Percentiles rank a stretch among this genome's conserved stretches.
phyloP scores from a whole-genome alignment of 2,329 filamentous ascomycete genomes.

The Chaetomium olivaceum region DNA sequence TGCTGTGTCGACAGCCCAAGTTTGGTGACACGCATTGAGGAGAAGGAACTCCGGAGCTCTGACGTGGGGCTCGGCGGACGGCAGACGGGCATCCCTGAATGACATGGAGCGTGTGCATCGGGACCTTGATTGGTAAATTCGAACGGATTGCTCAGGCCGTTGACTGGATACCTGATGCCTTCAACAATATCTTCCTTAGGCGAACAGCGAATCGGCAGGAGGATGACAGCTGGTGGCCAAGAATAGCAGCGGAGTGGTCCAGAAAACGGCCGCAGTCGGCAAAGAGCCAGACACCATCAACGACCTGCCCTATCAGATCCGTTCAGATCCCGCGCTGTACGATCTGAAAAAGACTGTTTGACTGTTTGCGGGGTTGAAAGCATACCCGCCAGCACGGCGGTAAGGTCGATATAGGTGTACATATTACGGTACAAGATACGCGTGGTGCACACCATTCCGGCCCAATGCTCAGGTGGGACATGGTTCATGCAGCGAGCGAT shows the following conservation, averaged over 20 bases:
- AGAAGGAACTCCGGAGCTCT: background rate
- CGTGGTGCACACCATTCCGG: background rate
- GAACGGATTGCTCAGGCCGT: background rate
- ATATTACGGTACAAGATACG: background rate
- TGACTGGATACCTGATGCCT: constrained; percentile 8
- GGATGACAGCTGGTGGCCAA: constrained; percentile 9
- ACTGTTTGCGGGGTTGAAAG: background rate
- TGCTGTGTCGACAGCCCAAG: background rate
- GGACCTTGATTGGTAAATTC: constrained; percentile 30
- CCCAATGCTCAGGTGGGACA: constrained; percentile 9
- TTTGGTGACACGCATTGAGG: background rate
- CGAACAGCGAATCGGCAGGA: background rate
- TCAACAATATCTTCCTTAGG: background rate
- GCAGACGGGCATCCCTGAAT: background rate
- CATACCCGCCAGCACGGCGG: constrained; percentile 18
- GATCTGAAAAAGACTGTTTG: constrained; percentile 1
- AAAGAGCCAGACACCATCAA: background rate
- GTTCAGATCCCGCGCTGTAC: constrained; percentile 23
- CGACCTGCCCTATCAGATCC: constrained; percentile 18
- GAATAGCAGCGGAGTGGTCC: constrained; percentile 23
- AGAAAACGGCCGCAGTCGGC: constrained; percentile 15
- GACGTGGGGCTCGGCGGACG: background rate
- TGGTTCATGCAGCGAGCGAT: constrained; percentile 17
- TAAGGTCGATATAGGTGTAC: constrained; percentile 3
- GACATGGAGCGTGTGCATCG: background rate